phyloP scores from a whole-genome alignment of 2,329 filamentous ascomycete species.

The Talaromyces sp. region DNA sequence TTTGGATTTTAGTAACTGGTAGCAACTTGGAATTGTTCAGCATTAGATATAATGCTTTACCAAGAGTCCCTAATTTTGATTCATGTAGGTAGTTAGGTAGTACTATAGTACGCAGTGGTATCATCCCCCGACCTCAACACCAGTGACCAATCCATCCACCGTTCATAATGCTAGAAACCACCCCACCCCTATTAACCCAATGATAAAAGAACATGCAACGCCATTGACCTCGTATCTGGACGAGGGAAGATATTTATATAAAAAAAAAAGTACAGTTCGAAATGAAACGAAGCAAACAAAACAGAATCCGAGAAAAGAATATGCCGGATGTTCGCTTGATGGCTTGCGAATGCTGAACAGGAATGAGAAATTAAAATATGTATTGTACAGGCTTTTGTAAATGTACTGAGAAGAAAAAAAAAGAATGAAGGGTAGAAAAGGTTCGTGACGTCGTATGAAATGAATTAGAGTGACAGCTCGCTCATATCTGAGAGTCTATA shows the following conservation, averaged over 20 bases:
- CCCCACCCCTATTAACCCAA: too few species aligned
- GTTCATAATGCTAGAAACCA: too few species aligned
- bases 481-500: neutral
- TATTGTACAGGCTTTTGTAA: neutral
- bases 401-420: neutral
- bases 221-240: too few species aligned
- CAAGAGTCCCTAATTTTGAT: too few species aligned
- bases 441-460: neutral
- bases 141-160: too few species aligned
- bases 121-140: too few species aligned
- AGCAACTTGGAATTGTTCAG: neutral
- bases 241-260: too few species aligned
- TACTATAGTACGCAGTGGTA: too few species aligned
- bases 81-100: too few species aligned
- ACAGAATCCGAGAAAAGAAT: neutral
- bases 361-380: neutral
- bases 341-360: neutral
- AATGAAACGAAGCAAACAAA: neutral
- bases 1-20: too few species aligned
- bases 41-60: neutral
- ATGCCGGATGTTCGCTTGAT: neutral
- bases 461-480: neutral
- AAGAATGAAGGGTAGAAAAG: neutral
- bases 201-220: too few species aligned
- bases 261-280: too few species aligned